These are phyloP conservation scores for Mycena galericulata DNA, from an alignment of 768 basidiomycete genomes.

Conservation along the genomic window DNA sequence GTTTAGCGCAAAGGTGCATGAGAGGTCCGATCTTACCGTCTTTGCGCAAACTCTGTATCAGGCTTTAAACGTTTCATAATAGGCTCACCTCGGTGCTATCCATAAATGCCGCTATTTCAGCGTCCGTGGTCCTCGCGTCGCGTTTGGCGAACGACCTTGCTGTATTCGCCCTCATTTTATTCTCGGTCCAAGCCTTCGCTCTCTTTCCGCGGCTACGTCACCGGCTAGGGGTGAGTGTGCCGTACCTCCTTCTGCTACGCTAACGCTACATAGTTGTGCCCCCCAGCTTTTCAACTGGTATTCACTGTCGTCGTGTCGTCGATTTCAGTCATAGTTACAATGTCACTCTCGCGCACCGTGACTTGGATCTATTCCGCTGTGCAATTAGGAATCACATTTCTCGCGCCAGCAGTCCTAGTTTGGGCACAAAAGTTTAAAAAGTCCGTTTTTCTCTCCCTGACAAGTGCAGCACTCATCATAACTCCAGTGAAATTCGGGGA, in stretches of 20 bases:
- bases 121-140: slow-evolving; percentile 93
- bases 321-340: slow-evolving; percentile 64
- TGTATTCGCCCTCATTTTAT: slow-evolving; percentile 90
- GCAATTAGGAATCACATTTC: slow-evolving; percentile 71
- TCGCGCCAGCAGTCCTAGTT: slow-evolving; percentile 79
- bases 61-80: slow-evolving; percentile 41
- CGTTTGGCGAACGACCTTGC: slow-evolving; percentile 85
- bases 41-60: slow-evolving; percentile 38
- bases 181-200: slow-evolving; percentile 87
- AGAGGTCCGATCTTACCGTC: slow-evolving; percentile 60
- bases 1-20: slow-evolving; percentile 58
- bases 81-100: slow-evolving; percentile 88
- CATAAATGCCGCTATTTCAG: slow-evolving; percentile 92
- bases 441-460: slow-evolving; percentile 54
- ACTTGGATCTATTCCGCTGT: slow-evolving; percentile 63
- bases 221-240: slow-evolving; percentile 69
- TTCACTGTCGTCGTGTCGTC: slow-evolving; percentile 66
- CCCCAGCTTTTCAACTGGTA: slow-evolving; percentile 56
- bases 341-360: slow-evolving; percentile 66
- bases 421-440: slow-evolving; percentile 94
- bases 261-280: slow-evolving; percentile 55
- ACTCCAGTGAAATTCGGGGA: slow-evolving; percentile 84
- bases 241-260: slow-evolving; percentile 23
- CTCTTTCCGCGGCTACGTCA: slow-evolving; percentile 84
- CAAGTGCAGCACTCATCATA: slow-evolving; percentile 27